Evolutionary conservation across 495 filamentous ascomycete genomes (phyloP).

Genomic region (Glutinoglossum americanum): DNA sequence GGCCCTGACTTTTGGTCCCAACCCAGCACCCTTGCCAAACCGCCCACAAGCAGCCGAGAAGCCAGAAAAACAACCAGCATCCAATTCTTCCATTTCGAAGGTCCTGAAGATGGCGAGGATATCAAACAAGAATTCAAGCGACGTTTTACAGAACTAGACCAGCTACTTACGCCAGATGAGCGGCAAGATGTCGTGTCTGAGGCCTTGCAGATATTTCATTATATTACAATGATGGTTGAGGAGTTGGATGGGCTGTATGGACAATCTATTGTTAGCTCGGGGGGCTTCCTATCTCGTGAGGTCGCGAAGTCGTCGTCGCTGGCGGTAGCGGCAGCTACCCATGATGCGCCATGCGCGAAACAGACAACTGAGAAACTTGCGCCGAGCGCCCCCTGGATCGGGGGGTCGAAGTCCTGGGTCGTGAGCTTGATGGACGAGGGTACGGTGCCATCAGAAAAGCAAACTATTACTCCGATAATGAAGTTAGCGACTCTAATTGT

Average conservation of each 20-base stretch:
- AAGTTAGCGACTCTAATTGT: background rate
- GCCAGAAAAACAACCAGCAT: background rate
- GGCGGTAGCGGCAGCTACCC: too few species aligned
- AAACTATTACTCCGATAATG: background rate
- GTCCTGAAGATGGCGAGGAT: constrained; percentile 26
- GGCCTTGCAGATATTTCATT: constrained; percentile 22
- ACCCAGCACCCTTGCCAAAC: too few species aligned
- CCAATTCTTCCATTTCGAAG: background rate
- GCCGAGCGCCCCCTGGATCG: background rate
- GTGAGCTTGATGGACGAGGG: background rate
- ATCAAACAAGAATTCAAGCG: constrained; percentile 20
- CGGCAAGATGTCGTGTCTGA: constrained; percentile 26
- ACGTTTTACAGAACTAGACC: constrained; percentile 19
- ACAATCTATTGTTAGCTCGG: background rate
- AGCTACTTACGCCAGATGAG: constrained; percentile 20
- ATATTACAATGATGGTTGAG: constrained; percentile 17
- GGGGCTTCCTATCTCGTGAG: background rate
- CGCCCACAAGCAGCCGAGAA: background rate
- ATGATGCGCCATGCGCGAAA: background rate
- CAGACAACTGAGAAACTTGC: background rate
- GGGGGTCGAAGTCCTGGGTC: background rate
- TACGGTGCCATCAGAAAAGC: background rate
- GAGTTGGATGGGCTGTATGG: constrained; percentile 15
- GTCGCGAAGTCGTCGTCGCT: background rate
- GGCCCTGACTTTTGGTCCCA: constrained; percentile 23